A percentile compares a stretch with the other conserved stretches of the same genome.
Conservation (phyloP, 2,329 filamentous ascomycete species). For the Monosporascus sp. region DNA sequence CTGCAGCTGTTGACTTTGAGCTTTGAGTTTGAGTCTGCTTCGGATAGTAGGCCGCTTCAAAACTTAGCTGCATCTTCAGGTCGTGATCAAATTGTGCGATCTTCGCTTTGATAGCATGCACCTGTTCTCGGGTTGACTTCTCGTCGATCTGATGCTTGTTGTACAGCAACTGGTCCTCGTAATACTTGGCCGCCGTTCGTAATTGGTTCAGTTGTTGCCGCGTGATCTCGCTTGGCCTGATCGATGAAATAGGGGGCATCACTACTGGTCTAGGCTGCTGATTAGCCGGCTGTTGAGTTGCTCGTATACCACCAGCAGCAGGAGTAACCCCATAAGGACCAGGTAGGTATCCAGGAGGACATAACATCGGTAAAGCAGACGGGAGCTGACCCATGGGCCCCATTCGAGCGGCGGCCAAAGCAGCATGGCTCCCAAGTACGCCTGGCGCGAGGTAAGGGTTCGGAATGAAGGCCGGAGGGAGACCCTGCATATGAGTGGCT, state of each 20-base stretch:
- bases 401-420: constrained; percentile 11
- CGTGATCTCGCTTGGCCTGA: constrained; percentile 55
- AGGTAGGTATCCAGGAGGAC: constrained; percentile 7
- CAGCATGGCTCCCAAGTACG: constrained; percentile 8
- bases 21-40: constrained; percentile 14
- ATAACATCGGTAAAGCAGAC: constrained; percentile 7
- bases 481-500: constrained; percentile 5
- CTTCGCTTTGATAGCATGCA: constrained; percentile 35
- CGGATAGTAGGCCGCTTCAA: constrained; percentile 39
- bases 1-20: constrained; percentile 18
- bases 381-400: constrained; percentile 10
- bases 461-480: constrained; percentile 14
- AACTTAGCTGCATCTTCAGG: constrained; percentile 43
- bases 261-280: constrained; percentile 11
- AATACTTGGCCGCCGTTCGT: constrained; percentile 46
- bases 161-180: constrained; percentile 54
- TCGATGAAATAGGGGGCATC: constrained; percentile 49
- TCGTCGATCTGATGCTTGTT: constrained; percentile 60
- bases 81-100: constrained; percentile 46
- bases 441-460: constrained; percentile 16
- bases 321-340: constrained; percentile 3
- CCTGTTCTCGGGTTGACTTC: constrained; percentile 40
- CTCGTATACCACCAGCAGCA: constrained; percentile 1
- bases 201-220: constrained; percentile 51
- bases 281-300: constrained; percentile 1